Base-by-base conservation (phyloP, 371 early-diverging fungal species). In the Cokeromyces recurvatus region DNA sequence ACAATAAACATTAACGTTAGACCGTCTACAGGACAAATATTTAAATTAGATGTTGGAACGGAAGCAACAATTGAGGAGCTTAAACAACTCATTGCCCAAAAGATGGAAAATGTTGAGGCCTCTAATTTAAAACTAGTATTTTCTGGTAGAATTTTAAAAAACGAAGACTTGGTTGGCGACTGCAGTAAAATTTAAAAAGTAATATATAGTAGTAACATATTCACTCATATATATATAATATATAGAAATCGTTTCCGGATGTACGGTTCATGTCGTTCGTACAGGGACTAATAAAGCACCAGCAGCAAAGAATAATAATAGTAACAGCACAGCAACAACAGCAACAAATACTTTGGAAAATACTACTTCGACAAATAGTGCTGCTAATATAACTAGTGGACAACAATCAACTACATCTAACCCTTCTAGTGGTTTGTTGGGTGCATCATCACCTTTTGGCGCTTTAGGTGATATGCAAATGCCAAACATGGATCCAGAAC, bases 71-170 rank as follows among this genome's bases (percentile, higher is more conserved):
- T 88, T 17, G 51, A 48, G 17, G 74, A 80, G 22, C 70, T 89
- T 25, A 88, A 88, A 47, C 66, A 71, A 46, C 60, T 64, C 27
- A 73, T 88, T 40, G 68, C 71, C 11, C 62, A 76, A 17, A 53
- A 72, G 32, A 56, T 71, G 42, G 76, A 74, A 20, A 59, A 65
- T 20, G 51, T 77, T 17, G 69, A 77, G 16, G 62, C 76, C 7
- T 48, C 56, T 23, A 63, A 70, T 40, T 78, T 89, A 57, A 70
- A 85, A 23, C 63, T 90, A n/a, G 85, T 90, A 40, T 81, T 82
- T 52, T 81, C 83, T 25, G 87, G 89, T 47, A 59, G 78, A 41
- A 82, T 90, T 34, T 58, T 90, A 17, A 82, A 80, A 57, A 86
- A 89, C 69, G 81, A 79, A 44, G 81, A 81, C 43, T 54, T 59